These are phyloP conservation scores for Stachybotrys echinatus DNA, from an alignment of 2,329 filamentous ascomycete species.

Conservation along the genomic window DNA sequence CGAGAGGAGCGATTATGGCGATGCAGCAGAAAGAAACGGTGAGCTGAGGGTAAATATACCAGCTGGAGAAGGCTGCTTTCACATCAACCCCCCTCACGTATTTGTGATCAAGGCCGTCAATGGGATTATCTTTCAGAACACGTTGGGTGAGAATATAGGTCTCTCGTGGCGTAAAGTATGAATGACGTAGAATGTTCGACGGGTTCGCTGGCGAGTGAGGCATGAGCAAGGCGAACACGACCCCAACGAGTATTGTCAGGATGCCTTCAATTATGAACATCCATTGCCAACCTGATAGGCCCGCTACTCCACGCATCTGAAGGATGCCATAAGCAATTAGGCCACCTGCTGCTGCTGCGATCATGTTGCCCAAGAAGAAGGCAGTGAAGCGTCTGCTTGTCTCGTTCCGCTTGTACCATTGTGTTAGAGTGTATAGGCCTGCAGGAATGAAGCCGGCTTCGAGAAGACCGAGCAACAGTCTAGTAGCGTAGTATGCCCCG, in stretches of 20 bases:
- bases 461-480: no score
- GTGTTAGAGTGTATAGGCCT: conserved; percentile 37
- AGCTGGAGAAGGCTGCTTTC: no score
- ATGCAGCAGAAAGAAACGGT: no score
- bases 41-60: no score
- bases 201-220: conserved; percentile 4
- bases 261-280: conserved; percentile 27
- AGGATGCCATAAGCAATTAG: conserved; percentile 35
- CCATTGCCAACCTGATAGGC: conserved; percentile 38
- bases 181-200: conserved; percentile 5
- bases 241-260: conserved; percentile 24
- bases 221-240: conserved; percentile 15
- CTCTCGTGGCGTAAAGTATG: conserved; percentile 7
- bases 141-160: conserved; percentile 5
- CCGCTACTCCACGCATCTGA: conserved; percentile 10
- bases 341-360: conserved; percentile 31
- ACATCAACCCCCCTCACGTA: no score
- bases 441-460: conserved; percentile 42
- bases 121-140: no score
- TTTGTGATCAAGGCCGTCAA: no score
- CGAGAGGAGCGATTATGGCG: no score
- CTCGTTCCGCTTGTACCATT: conserved; percentile 39
- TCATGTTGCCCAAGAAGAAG: conserved; percentile 38
- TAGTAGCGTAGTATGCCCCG: no score
- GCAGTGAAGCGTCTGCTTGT: conserved; percentile 35